A percentile compares a stretch with the other conserved stretches of the same genome.
Conservation (phyloP, 2,329 filamentous ascomycete genomes). For the Ophiostoma himal-ulmi region DNA sequence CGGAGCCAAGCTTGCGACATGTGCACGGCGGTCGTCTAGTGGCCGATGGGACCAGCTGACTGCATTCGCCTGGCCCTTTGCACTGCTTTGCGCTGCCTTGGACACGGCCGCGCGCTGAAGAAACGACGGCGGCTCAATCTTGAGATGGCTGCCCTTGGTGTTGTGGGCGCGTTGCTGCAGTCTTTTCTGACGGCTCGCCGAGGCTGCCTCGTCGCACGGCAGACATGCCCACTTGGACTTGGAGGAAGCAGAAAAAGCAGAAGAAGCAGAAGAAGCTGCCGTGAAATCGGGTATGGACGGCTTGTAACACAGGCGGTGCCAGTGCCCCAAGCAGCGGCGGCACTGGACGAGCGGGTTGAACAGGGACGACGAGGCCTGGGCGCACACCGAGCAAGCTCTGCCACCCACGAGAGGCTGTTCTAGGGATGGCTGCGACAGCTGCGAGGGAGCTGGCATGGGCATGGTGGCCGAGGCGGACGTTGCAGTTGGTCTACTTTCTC, state of each 20-base stretch:
- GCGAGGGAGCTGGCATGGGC: neutral
- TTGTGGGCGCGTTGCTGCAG: neutral
- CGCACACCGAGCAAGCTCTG: conserved; percentile 6
- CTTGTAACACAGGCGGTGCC: conserved; percentile 77
- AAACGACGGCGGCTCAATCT: neutral
- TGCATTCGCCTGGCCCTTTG: neutral
- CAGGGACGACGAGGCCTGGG: neutral
- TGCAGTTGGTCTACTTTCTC: neutral
- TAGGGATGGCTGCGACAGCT: neutral
- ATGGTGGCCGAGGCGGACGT: neutral
- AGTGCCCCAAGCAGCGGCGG: conserved; percentile 71
- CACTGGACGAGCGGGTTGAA: conserved; percentile 79
- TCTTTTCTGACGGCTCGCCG: neutral
- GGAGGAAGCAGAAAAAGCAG: neutral
- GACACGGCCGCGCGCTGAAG: neutral
- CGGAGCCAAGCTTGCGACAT: conserved; percentile 52
- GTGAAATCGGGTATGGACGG: conserved; percentile 63
- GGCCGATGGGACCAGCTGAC: neutral
- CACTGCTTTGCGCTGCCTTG: neutral
- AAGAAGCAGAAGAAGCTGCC: neutral
- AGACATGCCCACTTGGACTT: conserved; percentile 57
- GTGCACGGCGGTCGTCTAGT: neutral
- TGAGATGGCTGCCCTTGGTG: neutral
- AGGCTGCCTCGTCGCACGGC: neutral
- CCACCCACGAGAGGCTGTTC: neutral